Conservation (phyloP, 257 asterid species). For the Jasminum sambac region DNA sequence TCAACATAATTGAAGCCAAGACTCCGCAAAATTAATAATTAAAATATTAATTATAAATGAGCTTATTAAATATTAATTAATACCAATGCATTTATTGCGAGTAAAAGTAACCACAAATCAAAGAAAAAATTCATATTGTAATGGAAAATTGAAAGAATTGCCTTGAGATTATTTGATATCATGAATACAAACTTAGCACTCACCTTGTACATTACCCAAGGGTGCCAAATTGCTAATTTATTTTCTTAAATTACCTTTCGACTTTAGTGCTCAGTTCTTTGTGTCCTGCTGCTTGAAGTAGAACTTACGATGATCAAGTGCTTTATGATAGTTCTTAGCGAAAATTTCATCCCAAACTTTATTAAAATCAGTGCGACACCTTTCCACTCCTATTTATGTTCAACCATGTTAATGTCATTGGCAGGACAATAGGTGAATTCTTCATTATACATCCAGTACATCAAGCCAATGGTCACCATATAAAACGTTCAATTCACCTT, state of each 20-base stretch:
- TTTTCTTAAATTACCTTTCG: slow-evolving; percentile 54
- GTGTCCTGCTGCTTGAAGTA: slow-evolving; percentile 95
- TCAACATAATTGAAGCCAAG: too few species aligned
- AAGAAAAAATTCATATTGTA: too few species aligned
- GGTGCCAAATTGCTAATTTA: slow-evolving; percentile 18
- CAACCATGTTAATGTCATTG: slow-evolving; percentile 43
- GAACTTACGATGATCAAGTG: slow-evolving; percentile 96
- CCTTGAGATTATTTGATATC: too few species aligned
- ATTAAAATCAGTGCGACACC: slow-evolving; percentile 87
- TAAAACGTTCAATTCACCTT: slow-evolving; percentile 50
- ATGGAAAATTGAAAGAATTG: too few species aligned
- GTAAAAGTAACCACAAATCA: too few species aligned
- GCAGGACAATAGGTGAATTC: too few species aligned
- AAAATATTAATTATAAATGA: too few species aligned
- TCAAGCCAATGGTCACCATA: slow-evolving; percentile 71
- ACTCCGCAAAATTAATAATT: too few species aligned
- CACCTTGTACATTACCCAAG: too few species aligned
- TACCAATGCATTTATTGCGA: too few species aligned
- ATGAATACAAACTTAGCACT: too few species aligned
- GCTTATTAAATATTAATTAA: too few species aligned
- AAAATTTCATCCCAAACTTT: slow-evolving; percentile 99
- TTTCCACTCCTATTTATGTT: slow-evolving; percentile 61
- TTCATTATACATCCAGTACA: slow-evolving; percentile 41
- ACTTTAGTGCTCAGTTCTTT: slow-evolving; percentile 82
- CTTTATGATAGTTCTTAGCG: slow-evolving; percentile 85